These are phyloP conservation scores for Adansonia digitata DNA, from an alignment of 345 rosid genomes.

Conservation along the genomic window DNA sequence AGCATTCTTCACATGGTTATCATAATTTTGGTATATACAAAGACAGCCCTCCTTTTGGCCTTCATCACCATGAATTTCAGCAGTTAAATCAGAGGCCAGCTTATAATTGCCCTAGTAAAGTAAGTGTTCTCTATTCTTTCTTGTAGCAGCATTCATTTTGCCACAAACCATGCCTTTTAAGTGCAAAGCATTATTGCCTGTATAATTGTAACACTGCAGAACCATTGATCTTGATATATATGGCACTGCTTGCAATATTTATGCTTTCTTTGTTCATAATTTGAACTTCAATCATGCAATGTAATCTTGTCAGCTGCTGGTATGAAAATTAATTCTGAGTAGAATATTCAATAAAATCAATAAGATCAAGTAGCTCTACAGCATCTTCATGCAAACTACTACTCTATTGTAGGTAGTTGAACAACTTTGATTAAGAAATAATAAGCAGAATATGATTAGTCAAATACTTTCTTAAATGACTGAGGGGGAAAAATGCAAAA, in stretches of 20 bases:
- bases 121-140: slow-evolving; percentile 29
- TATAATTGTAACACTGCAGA: not conserved
- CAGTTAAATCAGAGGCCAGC: slow-evolving; percentile 37
- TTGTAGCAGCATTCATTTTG: not conserved
- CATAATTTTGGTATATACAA: slow-evolving; percentile 30
- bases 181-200: not conserved
- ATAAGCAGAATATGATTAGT: too few relatives aligned
- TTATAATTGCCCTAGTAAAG: slow-evolving; percentile 35
- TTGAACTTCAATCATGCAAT: not conserved
- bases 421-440: too few relatives aligned
- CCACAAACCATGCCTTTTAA: not conserved
- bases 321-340: too few relatives aligned
- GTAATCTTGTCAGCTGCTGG: not conserved
- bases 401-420: too few relatives aligned
- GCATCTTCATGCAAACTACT: not conserved
- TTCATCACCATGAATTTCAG: slow-evolving; percentile 32
- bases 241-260: not conserved
- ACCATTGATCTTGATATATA: not conserved
- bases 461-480: not conserved
- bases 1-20: slow-evolving; percentile 13
- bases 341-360: too few relatives aligned
- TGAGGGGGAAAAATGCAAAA: not conserved
- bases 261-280: not conserved
- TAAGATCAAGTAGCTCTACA: not conserved
- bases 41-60: slow-evolving; percentile 34